These are phyloP conservation scores for Agaricus sinodeliciosus DNA, from an alignment of 768 basidiomycete species.

Conservation along the genomic window DNA sequence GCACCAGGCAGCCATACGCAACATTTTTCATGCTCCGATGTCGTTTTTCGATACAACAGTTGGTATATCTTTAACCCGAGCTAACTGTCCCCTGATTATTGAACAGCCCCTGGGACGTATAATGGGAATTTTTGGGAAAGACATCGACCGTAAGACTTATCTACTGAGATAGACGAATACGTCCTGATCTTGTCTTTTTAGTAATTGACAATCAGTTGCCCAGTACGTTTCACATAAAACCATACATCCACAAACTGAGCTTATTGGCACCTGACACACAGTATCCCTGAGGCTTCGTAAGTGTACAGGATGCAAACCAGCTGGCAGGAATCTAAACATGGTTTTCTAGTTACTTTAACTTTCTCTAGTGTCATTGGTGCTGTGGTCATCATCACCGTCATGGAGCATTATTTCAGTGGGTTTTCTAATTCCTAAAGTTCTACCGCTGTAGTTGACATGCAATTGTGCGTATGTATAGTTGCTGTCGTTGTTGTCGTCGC, in stretches of 20 bases:
- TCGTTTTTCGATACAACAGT: conserved; percentile 71
- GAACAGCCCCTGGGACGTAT: conserved; percentile 54
- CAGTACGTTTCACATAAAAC: conserved; percentile 25
- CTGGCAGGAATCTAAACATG: background rate
- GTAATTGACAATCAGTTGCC: conserved; percentile 57
- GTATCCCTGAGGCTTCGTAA: conserved; percentile 53
- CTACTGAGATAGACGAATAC: background rate
- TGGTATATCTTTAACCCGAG: conserved; percentile 1
- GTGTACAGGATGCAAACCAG: conserved; percentile 17
- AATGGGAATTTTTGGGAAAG: conserved; percentile 57
- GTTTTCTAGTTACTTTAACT: conserved; percentile 37
- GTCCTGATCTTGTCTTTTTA: conserved; percentile 16
- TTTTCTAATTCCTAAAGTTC: background rate
- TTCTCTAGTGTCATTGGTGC: conserved; percentile 45
- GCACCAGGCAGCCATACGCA: conserved; percentile 47
- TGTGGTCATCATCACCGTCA: conserved; percentile 47
- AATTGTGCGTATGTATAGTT: conserved; percentile 25
- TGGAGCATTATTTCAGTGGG: conserved; percentile 59
- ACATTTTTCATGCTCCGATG: conserved; percentile 68
- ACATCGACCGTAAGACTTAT: conserved; percentile 45
- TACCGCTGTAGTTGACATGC: too few relatives aligned
- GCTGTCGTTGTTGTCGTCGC: conserved; percentile 46
- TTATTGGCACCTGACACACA: conserved; percentile 14
- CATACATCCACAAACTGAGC: background rate
- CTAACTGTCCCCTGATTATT: background rate